Base-by-base conservation (phyloP, 495 filamentous ascomycete species). In the Xylaria grammica region DNA sequence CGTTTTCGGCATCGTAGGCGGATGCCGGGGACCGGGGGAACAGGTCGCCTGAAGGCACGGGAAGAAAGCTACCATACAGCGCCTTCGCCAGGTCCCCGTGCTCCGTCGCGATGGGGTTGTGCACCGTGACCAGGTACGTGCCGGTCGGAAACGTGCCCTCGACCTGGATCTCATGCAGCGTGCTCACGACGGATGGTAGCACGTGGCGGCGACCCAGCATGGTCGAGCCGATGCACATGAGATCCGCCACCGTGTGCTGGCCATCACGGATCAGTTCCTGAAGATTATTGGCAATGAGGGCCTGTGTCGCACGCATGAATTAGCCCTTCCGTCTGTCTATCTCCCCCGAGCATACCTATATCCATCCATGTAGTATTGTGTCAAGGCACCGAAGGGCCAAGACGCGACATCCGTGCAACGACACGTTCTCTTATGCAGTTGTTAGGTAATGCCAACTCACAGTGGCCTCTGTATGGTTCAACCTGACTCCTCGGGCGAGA, bases 231-330 rank as follows among this genome's bases (percentile, higher is more conserved):
- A 94, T 86, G 54, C 86, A 82, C 94, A 98, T 97, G 74, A 99
- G 90, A 70, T 96, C 92, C 10, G 94, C 89, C 62, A 99, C 94
- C 49, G 83, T 89, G 79, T 97, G 93, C 60, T 89, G 84, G 74
- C 96, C 95, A 94, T 99, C 95, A 74, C 95, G 95, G 76, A 98
- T 94, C 65, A 97, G 88, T 85, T 97, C 95, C 77, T 97, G 95
- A 59, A 99, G 84, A 74, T 91, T 91, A 70, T 85, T 91, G 42
- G 95, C 87, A 68, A 98, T 97, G 72, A 98, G 84, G 8, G 94
- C 94, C 91, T 96, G 62, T 29, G n/a, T 27, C 6, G 10, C 13
- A 22, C 27, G 15, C 30, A 0, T 8, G 52, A 36, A 67, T 70
- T 62, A 72, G 69, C 60, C 29, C 17, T n/a, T 27, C 5, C 19